Evolutionary conservation across 352 stramenopile species (phyloP).

Genomic region (Phytophthora uliginosa): DNA sequence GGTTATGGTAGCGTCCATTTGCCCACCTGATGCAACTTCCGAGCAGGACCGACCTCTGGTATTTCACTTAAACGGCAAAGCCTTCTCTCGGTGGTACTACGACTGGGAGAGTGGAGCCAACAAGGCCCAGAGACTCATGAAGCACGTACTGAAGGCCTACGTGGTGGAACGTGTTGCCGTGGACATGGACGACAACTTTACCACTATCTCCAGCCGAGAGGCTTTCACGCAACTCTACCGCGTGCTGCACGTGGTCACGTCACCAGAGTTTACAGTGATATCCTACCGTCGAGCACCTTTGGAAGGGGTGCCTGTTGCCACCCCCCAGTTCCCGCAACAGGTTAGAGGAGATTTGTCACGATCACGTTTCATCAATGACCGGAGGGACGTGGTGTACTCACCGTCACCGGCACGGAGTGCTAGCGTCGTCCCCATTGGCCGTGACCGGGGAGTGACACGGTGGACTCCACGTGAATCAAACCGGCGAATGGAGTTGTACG

Average conservation of each 20-base stretch:
- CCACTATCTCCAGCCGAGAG: slow-evolving; percentile 18
- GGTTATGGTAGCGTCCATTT: slow-evolving; percentile 31
- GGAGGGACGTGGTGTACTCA: not conserved
- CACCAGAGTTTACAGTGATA: slow-evolving; percentile 77
- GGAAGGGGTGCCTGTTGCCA: slow-evolving; percentile 23
- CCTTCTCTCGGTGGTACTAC: slow-evolving; percentile 72
- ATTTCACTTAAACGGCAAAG: slow-evolving; percentile 67
- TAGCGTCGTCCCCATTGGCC: slow-evolving; percentile 17
- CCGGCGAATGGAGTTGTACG: not conserved
- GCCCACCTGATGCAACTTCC: not conserved
- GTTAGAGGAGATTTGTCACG: slow-evolving; percentile 2
- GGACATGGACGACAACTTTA: slow-evolving; percentile 50
- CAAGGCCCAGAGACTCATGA: slow-evolving; percentile 76
- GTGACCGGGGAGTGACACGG: not conserved
- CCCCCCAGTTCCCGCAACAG: slow-evolving; percentile 5
- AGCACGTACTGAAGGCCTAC: slow-evolving; percentile 74
- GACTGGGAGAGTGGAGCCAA: slow-evolving; percentile 80
- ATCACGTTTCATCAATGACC: not conserved
- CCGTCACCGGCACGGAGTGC: slow-evolving; percentile 1
- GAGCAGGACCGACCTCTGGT: slow-evolving; percentile 37
- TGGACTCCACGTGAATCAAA: not conserved
- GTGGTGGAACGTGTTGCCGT: slow-evolving; percentile 54
- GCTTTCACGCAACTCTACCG: slow-evolving; percentile 48
- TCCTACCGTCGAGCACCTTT: slow-evolving; percentile 71
- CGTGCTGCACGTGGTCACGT: slow-evolving; percentile 58